Evolutionary conservation across 2,329 filamentous ascomycete genomes (phyloP).

Genomic region (Cordyceps fumosorosea): DNA sequence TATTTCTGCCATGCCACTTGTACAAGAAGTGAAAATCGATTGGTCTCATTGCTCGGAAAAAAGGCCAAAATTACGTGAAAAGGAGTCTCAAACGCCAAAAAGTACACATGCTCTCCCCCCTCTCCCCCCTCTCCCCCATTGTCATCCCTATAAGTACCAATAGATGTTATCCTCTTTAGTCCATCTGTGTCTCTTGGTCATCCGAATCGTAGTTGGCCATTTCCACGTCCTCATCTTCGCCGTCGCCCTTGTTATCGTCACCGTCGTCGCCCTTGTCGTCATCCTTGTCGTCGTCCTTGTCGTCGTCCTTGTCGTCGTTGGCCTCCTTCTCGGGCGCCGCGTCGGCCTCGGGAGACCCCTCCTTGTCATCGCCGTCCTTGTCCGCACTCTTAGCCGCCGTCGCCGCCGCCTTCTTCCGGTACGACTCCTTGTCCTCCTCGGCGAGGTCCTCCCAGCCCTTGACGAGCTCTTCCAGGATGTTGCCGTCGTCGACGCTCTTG

Average conservation of each 20-base stretch:
- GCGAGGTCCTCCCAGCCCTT: conserved; percentile 48
- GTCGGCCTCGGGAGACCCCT: conserved; percentile 19
- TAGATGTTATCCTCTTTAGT: conserved; percentile 10
- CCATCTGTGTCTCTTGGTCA: conserved; percentile 30
- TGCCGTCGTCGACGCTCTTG: conserved; percentile 36
- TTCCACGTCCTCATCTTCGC: conserved; percentile 43
- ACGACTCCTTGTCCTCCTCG: conserved; percentile 43
- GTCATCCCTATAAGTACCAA: conserved; percentile 21
- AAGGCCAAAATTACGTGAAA: neutral
- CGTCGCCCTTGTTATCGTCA: conserved; percentile 24
- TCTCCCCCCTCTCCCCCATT: conserved; percentile 27
- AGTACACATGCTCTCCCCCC: conserved; percentile 4
- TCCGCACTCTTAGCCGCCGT: conserved; percentile 1
- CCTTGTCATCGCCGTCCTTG: conserved; percentile 20
- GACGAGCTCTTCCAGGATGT: conserved; percentile 49
- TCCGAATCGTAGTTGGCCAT: conserved; percentile 42
- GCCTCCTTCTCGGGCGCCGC: conserved; percentile 14
- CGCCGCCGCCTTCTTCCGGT: conserved; percentile 27
- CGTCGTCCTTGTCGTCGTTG: conserved; percentile 24
- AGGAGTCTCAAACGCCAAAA: conserved; percentile 11
- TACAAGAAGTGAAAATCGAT: neutral
- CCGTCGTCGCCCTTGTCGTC: conserved; percentile 17
- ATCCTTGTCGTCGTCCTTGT: conserved; percentile 37
- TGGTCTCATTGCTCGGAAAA: neutral
- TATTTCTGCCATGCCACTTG: neutral